Conservation (phyloP, 1,284 basidiomycete species). For the Sanghuangporus weigelae region DNA sequence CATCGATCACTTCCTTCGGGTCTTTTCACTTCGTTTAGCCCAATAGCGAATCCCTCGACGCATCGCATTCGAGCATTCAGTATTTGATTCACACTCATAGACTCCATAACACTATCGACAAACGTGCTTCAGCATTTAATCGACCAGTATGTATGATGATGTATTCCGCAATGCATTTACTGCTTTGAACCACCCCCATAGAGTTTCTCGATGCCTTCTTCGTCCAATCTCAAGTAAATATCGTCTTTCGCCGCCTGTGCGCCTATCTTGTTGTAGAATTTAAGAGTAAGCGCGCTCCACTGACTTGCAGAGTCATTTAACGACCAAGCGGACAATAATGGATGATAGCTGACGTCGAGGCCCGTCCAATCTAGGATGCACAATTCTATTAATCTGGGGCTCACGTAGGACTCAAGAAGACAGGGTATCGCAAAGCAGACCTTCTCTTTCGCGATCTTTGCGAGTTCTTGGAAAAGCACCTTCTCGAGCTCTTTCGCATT, state of each 20-base stretch:
- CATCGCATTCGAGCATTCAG: neutral
- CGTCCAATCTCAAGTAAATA: neutral
- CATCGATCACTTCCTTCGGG: neutral
- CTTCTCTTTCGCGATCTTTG: conserved; percentile 78
- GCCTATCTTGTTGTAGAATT: neutral
- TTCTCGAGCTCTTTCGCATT: conserved; percentile 77
- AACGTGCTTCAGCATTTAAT: neutral
- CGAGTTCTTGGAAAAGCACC: conserved; percentile 80
- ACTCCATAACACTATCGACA: neutral
- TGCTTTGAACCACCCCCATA: neutral
- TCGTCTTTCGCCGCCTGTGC: neutral
- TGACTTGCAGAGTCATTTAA: neutral
- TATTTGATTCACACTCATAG: neutral
- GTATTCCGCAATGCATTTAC: neutral
- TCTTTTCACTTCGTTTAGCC: neutral
- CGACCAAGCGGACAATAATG: neutral
- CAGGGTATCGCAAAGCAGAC: conserved; percentile 27
- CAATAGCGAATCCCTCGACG: neutral
- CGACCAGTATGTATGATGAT: neutral
- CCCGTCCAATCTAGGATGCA: neutral
- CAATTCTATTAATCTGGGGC: neutral
- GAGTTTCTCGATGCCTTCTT: neutral
- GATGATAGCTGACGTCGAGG: neutral
- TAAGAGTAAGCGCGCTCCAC: neutral
- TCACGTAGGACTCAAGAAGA: too few relatives aligned